Evolutionary conservation across 2,329 filamentous ascomycete species (phyloP).

Genomic region (Colletotrichum aenigma): DNA sequence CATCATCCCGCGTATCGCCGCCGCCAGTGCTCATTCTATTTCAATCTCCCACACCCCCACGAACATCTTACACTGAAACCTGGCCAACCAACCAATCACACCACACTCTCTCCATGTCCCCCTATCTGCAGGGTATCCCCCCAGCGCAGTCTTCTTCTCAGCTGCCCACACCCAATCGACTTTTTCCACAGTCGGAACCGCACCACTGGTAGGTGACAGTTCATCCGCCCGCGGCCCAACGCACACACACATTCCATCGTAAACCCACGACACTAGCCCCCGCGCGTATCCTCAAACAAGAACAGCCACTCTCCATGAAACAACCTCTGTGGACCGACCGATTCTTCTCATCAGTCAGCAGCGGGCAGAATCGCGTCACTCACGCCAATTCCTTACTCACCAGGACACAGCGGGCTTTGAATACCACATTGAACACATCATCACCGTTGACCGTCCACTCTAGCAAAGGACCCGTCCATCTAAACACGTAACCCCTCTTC

Average conservation of each 20-base stretch:
- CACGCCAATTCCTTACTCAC: background rate
- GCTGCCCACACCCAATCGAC: background rate
- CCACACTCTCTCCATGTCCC: background rate
- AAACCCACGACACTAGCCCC: background rate
- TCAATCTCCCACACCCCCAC: background rate
- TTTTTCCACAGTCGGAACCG: background rate
- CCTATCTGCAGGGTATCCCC: background rate
- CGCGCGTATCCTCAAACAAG: background rate
- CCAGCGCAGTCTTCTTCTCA: background rate
- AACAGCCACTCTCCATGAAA: background rate
- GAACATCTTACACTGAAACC: background rate
- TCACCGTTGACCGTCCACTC: background rate
- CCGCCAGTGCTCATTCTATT: background rate
- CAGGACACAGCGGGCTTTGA: background rate
- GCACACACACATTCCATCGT: background rate
- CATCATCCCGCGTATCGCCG: background rate
- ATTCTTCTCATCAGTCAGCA: background rate
- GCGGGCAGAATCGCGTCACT: background rate
- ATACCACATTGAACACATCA: background rate
- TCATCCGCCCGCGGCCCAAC: background rate
- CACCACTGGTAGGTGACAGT: background rate
- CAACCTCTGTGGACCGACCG: background rate
- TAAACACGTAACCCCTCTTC: background rate
- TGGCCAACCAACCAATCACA: slow-evolving; percentile 1
- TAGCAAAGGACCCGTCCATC: background rate